Conservation (phyloP, 805 yeast genomes). For the Saccharomycopsis oosterbeekiorum region DNA sequence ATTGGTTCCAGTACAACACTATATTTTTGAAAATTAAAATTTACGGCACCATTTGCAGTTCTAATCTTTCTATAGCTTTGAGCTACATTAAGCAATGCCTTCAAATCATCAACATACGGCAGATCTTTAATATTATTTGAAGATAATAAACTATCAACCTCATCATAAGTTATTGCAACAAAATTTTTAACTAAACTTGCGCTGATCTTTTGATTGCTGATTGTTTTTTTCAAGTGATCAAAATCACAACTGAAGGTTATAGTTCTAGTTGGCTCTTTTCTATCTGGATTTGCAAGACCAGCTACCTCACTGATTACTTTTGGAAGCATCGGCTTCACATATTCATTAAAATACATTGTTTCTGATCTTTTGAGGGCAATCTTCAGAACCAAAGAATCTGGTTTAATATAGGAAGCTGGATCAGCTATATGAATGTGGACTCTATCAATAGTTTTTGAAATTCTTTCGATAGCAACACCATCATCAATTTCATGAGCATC, state of each 20-base stretch:
- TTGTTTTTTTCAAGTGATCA: constrained; percentile 21
- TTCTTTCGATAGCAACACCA: constrained; percentile 57
- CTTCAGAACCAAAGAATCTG: constrained; percentile 25
- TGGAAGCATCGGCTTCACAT: constrained; percentile 64
- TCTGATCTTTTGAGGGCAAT: constrained; percentile 52
- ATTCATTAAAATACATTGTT: constrained; percentile 67
- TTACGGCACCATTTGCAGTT: constrained; percentile 31
- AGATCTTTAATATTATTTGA: constrained; percentile 19
- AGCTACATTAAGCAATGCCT: constrained; percentile 27
- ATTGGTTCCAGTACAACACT: constrained; percentile 8
- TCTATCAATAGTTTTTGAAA: constrained; percentile 26
- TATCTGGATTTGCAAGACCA: constrained; percentile 38
- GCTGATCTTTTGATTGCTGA: constrained; percentile 24
- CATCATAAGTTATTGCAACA: constrained; percentile 47
- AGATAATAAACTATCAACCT: constrained; percentile 45
- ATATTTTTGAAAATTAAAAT: constrained; percentile 20
- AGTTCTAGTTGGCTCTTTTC: constrained; percentile 32
- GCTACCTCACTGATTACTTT: constrained; percentile 37
- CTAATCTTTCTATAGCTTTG: constrained; percentile 25
- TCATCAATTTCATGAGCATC: constrained; percentile 90
- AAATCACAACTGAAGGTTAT: constrained; percentile 34
- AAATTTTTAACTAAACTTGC: constrained; percentile 38
- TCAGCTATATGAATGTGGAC: constrained; percentile 77
- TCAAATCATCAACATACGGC: constrained; percentile 26
- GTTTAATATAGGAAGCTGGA: constrained; percentile 57